phyloP scores from a whole-genome alignment of 495 filamentous ascomycete species.

The Hypomontagnella submonticulosa region DNA sequence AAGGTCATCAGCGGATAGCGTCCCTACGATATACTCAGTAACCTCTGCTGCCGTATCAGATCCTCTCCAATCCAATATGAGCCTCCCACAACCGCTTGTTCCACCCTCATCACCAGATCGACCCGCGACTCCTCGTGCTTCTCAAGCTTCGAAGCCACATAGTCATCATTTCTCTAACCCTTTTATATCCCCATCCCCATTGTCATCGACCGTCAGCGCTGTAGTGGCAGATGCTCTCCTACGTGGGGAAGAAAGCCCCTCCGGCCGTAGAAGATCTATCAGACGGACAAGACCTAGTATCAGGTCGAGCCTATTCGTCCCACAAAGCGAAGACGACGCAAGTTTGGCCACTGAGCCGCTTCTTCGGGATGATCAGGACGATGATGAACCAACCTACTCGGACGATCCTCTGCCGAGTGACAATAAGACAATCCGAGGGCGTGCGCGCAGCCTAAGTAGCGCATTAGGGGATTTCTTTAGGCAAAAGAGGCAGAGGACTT shows the following conservation, averaged over 20 bases:
- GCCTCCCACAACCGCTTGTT: slow-evolving; percentile 32
- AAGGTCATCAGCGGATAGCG: slow-evolving; percentile 53
- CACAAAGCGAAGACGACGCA: slow-evolving; percentile 47
- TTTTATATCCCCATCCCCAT: slow-evolving; percentile 60
- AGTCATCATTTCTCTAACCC: slow-evolving; percentile 51
- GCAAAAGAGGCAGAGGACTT: slow-evolving; percentile 39
- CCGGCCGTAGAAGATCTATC: slow-evolving; percentile 42
- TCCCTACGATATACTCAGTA: slow-evolving; percentile 48
- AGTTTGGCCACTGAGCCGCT: slow-evolving; percentile 30
- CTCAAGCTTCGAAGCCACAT: slow-evolving; percentile 44
- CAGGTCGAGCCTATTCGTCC: slow-evolving; percentile 57
- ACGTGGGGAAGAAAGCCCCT: slow-evolving; percentile 49
- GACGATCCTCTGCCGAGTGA: slow-evolving; percentile 30
- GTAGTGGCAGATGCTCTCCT: slow-evolving; percentile 59
- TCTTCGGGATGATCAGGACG: slow-evolving; percentile 24
- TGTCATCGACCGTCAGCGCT: slow-evolving; percentile 59
- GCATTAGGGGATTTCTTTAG: slow-evolving; percentile 60
- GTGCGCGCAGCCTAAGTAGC: slow-evolving; percentile 63
- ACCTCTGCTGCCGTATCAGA: slow-evolving; percentile 48
- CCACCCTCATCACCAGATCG: slow-evolving; percentile 42
- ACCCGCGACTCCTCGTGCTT: slow-evolving; percentile 47
- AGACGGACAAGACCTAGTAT: slow-evolving; percentile 50
- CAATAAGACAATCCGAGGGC: slow-evolving; percentile 42
- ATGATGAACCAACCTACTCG: slow-evolving; percentile 29
- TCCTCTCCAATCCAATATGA: slow-evolving; percentile 34